A percentile compares a stretch with the other conserved stretches of the same genome.
Conservation (phyloP, 1,284 basidiomycete species). For the Trichosporon sp. region DNA sequence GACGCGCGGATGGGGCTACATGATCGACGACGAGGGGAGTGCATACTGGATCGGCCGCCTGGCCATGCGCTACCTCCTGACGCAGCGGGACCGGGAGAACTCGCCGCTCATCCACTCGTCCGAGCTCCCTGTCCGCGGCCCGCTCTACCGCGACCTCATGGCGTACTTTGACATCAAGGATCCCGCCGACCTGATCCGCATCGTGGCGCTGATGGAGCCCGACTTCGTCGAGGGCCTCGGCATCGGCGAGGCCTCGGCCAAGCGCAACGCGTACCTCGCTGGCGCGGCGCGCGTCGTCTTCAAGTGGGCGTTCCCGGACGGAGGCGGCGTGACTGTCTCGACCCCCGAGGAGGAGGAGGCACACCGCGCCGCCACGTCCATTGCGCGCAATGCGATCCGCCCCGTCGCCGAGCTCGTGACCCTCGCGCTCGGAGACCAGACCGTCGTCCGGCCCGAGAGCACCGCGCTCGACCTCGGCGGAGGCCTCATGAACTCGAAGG, state of each 20-base stretch:
- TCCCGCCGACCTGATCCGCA: conserved; percentile 45
- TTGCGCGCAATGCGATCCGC: conserved; percentile 35
- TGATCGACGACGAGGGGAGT: conserved; percentile 53
- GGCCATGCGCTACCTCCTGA: conserved; percentile 44
- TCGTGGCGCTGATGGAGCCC: conserved; percentile 39
- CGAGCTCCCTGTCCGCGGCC: conserved; percentile 32
- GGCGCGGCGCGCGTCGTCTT: conserved; percentile 47
- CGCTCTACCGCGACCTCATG: conserved; percentile 46
- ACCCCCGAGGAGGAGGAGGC: conserved; percentile 24
- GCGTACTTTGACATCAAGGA: conserved; percentile 44
- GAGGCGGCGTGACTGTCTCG: conserved; percentile 26
- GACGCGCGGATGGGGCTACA: conserved; percentile 49
- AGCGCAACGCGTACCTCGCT: conserved; percentile 49
- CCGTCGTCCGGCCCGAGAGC: conserved; percentile 37
- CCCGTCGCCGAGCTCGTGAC: conserved; percentile 42
- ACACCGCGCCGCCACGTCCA: conserved; percentile 36
- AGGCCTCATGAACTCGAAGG: conserved; percentile 46
- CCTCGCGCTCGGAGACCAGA: conserved; percentile 45
- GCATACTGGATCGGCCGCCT: conserved; percentile 52
- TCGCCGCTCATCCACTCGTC: conserved; percentile 38
- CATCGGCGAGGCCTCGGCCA: conserved; percentile 42
- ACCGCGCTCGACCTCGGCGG: conserved; percentile 47
- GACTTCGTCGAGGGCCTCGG: conserved; percentile 36
- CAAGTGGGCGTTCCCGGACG: conserved; percentile 47
- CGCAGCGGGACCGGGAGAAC: conserved; percentile 41